Conservation (phyloP, 2,329 filamentous ascomycete species). For the Ascochyta fabae region DNA sequence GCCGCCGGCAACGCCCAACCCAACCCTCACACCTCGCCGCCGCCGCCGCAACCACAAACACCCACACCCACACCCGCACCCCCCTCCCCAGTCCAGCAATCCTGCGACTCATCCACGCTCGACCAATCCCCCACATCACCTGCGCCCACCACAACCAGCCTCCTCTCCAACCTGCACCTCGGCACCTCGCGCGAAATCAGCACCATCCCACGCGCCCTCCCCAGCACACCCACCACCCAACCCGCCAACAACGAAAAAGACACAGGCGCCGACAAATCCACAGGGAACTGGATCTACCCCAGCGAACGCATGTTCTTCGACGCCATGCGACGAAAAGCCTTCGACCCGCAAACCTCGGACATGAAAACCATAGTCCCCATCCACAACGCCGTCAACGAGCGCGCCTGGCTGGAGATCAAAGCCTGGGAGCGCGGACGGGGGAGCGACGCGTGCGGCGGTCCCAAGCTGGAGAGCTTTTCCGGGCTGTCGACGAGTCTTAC, state of each 20-base stretch:
- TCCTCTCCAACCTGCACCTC: conserved; percentile 43
- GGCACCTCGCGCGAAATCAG: conserved; percentile 55
- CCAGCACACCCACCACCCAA: conserved; percentile 37
- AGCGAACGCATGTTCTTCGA: conserved; percentile 98
- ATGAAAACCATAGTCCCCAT: conserved; percentile 95
- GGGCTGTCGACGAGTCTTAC: conserved; percentile 71
- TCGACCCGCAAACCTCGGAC: conserved; percentile 72
- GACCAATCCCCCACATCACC: conserved; percentile 38
- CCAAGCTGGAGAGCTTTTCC: conserved; percentile 81
- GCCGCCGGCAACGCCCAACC: conserved; percentile 43
- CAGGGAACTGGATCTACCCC: conserved; percentile 96
- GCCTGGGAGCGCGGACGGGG: conserved; percentile 78
- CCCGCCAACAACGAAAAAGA: conserved; percentile 81
- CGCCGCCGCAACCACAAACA: conserved; percentile 7
- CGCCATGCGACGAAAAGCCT: conserved; percentile 90
- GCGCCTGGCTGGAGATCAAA: conserved; percentile 91
- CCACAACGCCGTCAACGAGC: conserved; percentile 97
- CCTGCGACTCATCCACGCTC: conserved; percentile 49
- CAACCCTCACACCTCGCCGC: conserved; percentile 27
- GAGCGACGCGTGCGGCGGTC: conserved; percentile 72
- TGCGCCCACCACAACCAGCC: conserved; percentile 21
- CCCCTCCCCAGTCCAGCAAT: conserved; percentile 30
- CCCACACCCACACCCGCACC: conserved; percentile 26
- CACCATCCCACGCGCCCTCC: conserved; percentile 43
- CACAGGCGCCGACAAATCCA: conserved; percentile 64